Base-by-base conservation (phyloP, 257 asterid genomes). In the Gynochthodes officinalis region DNA sequence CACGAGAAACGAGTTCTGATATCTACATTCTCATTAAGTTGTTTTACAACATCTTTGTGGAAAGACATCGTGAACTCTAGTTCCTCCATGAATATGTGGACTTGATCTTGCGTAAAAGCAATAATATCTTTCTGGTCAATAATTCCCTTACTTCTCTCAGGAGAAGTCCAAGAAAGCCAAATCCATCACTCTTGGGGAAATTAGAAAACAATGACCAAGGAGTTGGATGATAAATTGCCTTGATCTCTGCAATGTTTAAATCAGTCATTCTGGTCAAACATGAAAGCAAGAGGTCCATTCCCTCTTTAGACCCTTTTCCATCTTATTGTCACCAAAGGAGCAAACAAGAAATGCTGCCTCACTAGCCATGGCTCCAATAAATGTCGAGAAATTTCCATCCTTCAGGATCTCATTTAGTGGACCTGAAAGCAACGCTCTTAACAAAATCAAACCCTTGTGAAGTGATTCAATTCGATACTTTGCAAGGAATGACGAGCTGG, bases 181-280 rank as follows among this genome's bases (percentile, higher is more conserved):
- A 16, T n/a, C 40, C 79, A 55, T 67, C 28, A 0, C 39, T 70
- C 73, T 16, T 69, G 6, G 77, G 79, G 63, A 79, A 75, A 15
- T 18, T 32, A 2, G 52, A 18, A n/a, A 50, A 23, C 49, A 21
- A 9, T 0, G 33, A 74, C 33, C 25, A 8, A 14, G 65, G 63
- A 37, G 6, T 27, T 40, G 3, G 18, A n/a, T 6, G 44, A 70
- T 16, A 35, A n/a, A 30, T 13, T 33, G 67, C 59, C 15, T 39
- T 18, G 8, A 59, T 27, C 32, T 67, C 55, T 15, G 27, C 37
- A 33, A 33, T 23, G 37, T 23, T 25, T 16, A 43, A 16, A 8
- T 59, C 40, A 16, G 61, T 50, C 14, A 15, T 28, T 4, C 11
- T n/a, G n/a, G n/a, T n/a, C n/a, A n/a, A n/a, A n/a, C n/a, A n/a